phyloP scores from a whole-genome alignment of 2,329 filamentous ascomycete genomes.

The Claviceps digitariae region DNA sequence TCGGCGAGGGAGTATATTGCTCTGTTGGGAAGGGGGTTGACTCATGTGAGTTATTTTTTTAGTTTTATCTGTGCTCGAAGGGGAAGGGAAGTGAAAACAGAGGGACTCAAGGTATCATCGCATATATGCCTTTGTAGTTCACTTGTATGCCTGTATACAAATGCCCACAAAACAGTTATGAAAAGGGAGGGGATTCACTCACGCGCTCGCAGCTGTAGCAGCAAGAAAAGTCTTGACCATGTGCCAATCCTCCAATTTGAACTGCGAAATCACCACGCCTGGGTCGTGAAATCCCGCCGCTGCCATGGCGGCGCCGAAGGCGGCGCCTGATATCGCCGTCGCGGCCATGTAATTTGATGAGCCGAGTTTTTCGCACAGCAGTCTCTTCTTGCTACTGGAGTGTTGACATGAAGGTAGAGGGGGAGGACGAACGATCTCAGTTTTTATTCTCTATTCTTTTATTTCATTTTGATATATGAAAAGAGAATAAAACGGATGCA shows the following conservation, averaged over 20 bases:
- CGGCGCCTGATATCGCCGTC: conserved; percentile 31
- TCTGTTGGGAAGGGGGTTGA: conserved; percentile 21
- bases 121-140: too few relatives aligned
- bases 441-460: too few relatives aligned
- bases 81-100: too few relatives aligned
- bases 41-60: background rate
- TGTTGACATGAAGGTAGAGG: too few relatives aligned
- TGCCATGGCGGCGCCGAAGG: conserved; percentile 49
- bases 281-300: conserved; percentile 48
- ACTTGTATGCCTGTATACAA: background rate
- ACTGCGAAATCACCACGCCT: conserved; percentile 44
- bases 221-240: conserved; percentile 53
- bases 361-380: too few relatives aligned
- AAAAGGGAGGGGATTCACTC: conserved; percentile 17
- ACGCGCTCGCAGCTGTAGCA: conserved; percentile 49
- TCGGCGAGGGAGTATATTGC: conserved; percentile 32
- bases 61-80: too few relatives aligned
- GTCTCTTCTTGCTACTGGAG: background rate
- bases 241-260: conserved; percentile 47
- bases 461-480: too few relatives aligned
- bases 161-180: too few relatives aligned
- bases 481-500: too few relatives aligned
- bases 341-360: background rate
- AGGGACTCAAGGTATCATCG: background rate
- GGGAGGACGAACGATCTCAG: too few relatives aligned